A percentile compares a stretch with the other conserved stretches of the same genome.
Conservation (phyloP, 176 grass and related monocot species). For the Otatea glauca region DNA sequence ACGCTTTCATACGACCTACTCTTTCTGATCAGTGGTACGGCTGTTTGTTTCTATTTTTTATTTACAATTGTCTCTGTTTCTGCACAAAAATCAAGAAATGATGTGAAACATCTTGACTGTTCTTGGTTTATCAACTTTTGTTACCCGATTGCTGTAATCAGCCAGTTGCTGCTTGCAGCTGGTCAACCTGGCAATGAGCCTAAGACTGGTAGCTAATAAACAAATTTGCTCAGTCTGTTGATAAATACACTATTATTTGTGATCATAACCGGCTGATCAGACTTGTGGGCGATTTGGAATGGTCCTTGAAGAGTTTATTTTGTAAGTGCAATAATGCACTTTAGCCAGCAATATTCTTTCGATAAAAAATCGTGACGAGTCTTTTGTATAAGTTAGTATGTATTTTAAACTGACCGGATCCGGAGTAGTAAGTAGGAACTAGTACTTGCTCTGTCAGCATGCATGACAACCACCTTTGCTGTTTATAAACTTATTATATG, state of each 20-base stretch:
- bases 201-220: neutral
- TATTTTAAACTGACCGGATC: neutral
- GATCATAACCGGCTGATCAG: neutral
- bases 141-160: neutral
- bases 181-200: neutral
- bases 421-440: neutral
- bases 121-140: neutral
- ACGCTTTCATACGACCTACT: conserved; percentile 94
- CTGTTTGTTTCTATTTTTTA: conserved; percentile 15
- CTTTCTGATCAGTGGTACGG: conserved; percentile 87
- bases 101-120: conserved; percentile 1
- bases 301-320: neutral
- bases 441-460: conserved; percentile 15
- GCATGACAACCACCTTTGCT: neutral
- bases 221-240: neutral
- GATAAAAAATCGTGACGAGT: neutral
- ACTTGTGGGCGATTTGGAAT: conserved; percentile 27
- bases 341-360: neutral
- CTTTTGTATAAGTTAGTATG: neutral
- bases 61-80: neutral
- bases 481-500: neutral
- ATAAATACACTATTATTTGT: neutral
- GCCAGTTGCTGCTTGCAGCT: conserved; percentile 20
- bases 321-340: neutral
- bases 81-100: conserved; percentile 12